Conservation (phyloP, 1,139 yeast species). For the Saccharomyces hybrid region DNA sequence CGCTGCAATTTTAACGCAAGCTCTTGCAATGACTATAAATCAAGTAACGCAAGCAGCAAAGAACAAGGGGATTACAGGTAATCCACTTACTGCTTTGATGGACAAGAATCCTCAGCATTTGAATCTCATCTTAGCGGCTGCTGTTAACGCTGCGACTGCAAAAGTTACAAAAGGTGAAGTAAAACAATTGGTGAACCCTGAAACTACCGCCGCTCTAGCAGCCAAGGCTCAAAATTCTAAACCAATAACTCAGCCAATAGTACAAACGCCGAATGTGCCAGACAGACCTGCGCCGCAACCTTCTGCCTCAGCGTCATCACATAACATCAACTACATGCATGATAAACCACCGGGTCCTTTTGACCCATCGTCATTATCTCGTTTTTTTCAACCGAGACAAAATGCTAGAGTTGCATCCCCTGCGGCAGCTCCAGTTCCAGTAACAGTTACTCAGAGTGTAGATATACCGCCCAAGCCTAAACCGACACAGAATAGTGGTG, state of each 20-base stretch:
- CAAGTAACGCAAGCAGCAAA: conserved; percentile 84
- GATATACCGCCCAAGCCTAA: conserved; percentile 4
- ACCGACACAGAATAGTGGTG: conserved; percentile 4
- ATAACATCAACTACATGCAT: background rate
- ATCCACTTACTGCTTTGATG: conserved; percentile 70
- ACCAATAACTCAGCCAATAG: conserved; percentile 7
- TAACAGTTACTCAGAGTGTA: conserved; percentile 17
- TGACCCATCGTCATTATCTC: conserved; percentile 32
- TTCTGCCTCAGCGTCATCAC: background rate
- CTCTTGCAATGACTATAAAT: conserved; percentile 86
- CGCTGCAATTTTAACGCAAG: conserved; percentile 79
- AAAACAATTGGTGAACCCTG: conserved; percentile 32
- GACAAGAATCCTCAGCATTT: conserved; percentile 86
- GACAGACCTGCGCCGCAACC: conserved; percentile 4
- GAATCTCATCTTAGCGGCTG: conserved; percentile 74
- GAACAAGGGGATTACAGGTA: conserved; percentile 73
- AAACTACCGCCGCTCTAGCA: conserved; percentile 9
- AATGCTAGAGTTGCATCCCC: conserved; percentile 16
- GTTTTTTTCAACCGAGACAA: conserved; percentile 32
- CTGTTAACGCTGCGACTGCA: conserved; percentile 70
- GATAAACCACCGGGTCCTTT: conserved; percentile 15
- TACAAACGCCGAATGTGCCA: conserved; percentile 7
- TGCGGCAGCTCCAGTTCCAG: conserved; percentile 14
- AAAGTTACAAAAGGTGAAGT: conserved; percentile 46
- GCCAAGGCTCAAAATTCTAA: conserved; percentile 8